Conservation (phyloP, 192 early-diverging fungal species). For the Gorgonomyces haynaldii region DNA sequence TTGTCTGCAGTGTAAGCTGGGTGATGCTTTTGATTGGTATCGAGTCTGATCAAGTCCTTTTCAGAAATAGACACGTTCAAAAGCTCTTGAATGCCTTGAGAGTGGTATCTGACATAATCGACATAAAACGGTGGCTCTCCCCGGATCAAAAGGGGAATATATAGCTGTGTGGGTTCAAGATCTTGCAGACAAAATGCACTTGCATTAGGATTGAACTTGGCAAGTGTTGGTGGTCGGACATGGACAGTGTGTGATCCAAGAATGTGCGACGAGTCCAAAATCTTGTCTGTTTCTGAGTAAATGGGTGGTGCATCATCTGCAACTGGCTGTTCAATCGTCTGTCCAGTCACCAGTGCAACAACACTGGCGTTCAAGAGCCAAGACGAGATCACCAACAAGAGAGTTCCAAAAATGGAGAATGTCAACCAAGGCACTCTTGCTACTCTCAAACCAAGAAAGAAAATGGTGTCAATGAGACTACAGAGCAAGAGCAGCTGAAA, state of each 20-base stretch:
- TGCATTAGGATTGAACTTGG: slow-evolving; percentile 22
- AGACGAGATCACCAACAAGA: background rate
- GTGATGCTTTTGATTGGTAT: background rate
- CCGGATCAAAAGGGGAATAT: slow-evolving; percentile 27
- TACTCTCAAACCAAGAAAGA: no score
- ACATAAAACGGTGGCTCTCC: slow-evolving; percentile 30
- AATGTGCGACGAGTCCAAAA: slow-evolving; percentile 20
- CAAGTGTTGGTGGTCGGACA: slow-evolving; percentile 31
- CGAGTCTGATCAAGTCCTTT: background rate
- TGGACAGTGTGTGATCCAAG: slow-evolving; percentile 33
- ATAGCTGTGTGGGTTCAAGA: background rate
- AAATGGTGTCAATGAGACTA: background rate
- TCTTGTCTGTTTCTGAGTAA: background rate
- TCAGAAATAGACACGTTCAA: slow-evolving; percentile 11
- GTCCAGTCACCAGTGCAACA: slow-evolving; percentile 1
- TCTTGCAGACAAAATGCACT: slow-evolving; percentile 17
- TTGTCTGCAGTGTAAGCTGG: background rate
- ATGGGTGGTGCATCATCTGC: background rate
- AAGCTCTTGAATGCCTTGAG: slow-evolving; percentile 16
- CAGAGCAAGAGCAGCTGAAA: background rate
- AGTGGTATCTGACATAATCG: slow-evolving; percentile 12
- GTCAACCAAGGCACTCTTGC: no score
- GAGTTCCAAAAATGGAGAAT: background rate
- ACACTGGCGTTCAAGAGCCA: slow-evolving; percentile 5
- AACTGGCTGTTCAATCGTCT: background rate